Percentiles rank a stretch among this genome's conserved stretches.
These are phyloP conservation scores for Teunomyces barrocoloradensis DNA, from an alignment of 805 yeast species.

Conservation along the genomic window DNA sequence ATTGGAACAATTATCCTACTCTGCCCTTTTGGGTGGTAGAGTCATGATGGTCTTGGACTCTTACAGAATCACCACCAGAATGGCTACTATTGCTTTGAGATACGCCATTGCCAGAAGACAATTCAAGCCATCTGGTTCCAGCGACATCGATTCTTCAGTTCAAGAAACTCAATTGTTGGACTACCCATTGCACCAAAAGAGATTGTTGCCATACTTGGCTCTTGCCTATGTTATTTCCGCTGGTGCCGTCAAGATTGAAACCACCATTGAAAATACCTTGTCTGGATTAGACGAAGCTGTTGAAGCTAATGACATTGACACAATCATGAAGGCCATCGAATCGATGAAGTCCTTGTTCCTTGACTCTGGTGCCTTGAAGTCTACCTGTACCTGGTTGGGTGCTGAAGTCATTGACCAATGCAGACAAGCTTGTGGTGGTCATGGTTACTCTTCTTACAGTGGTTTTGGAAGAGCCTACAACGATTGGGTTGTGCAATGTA, in stretches of 20 bases:
- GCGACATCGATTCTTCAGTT: slow-evolving; percentile 21
- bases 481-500: slow-evolving; percentile 97
- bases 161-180: slow-evolving; percentile 72
- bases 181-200: slow-evolving; percentile 85
- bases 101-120: slow-evolving; percentile 90
- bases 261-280: slow-evolving; percentile 49
- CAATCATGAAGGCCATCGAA: slow-evolving; percentile 47
- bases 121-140: slow-evolving; percentile 48
- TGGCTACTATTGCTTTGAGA: slow-evolving; percentile 79
- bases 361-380: slow-evolving; percentile 83
- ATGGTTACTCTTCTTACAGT: slow-evolving; percentile 90
- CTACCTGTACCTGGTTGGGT: slow-evolving; percentile 85
- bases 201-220: slow-evolving; percentile 83
- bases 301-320: slow-evolving; percentile 46
- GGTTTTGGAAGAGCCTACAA: slow-evolving; percentile 85
- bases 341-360: slow-evolving; percentile 76
- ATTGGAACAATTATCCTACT: slow-evolving; percentile 83
- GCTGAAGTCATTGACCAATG: slow-evolving; percentile 81
- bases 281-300: slow-evolving; percentile 54
- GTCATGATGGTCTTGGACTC: slow-evolving; percentile 88
- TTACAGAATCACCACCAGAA: slow-evolving; percentile 74
- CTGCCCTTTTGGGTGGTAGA: slow-evolving; percentile 84
- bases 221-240: slow-evolving; percentile 73
- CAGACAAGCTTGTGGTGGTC: slow-evolving; percentile 95
- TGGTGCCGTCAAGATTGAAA: slow-evolving; percentile 61